Evolutionary conservation across 306 rosid genomes (phyloP), one percentile per base, ranked within the genome.

Genomic region (Cicer judaicum): DNA sequence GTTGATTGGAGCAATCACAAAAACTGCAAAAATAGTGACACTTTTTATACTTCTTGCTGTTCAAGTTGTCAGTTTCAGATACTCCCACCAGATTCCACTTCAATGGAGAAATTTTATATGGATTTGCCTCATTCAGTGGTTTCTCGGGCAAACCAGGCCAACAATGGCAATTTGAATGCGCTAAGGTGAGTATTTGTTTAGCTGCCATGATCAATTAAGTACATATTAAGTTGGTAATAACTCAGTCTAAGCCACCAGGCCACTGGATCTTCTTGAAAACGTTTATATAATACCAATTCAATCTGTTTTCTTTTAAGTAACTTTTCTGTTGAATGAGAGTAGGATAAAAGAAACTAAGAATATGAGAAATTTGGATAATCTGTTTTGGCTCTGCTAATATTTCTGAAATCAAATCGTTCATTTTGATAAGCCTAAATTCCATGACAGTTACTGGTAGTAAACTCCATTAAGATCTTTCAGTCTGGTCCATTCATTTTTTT

Each of bases 21-120:
- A 44, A 83, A 40, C 16, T 9, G 68, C 69, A 77, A 47, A 68
- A 75, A 59, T 47, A 78, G 89, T 18, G 80, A 76, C 43, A 14
- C 62, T 64, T 89, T 88, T 72, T 21, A 56, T 24, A 76, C 74
- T 53, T 75, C 79, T 41, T 88, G 91, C 90, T 91, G 97, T 87
- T 88, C 87, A 3, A 89, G 97, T 89, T 89, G 96, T 85, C 82
- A 43, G 70, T 91, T 88, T 83, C 97, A 93, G 86, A 88, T 93
- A 83, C 94, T 91, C 83, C 97, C 98, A 9, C 81, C 80, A 57
- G 96, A 86, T 70, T 77, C 86, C 52, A 15, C 10, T 1, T 70
- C 80, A 36, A 41, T 82, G 72, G 91, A 88, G 52, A 79, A 83
- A 56, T 91, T 93, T 75, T 76, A 53, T 76, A 43, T 54, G 1